A percentile compares a stretch with the other conserved stretches of the same genome.
phyloP scores from a whole-genome alignment of 2,329 filamentous ascomycete species.

The Akanthomyces dipterigenus region DNA sequence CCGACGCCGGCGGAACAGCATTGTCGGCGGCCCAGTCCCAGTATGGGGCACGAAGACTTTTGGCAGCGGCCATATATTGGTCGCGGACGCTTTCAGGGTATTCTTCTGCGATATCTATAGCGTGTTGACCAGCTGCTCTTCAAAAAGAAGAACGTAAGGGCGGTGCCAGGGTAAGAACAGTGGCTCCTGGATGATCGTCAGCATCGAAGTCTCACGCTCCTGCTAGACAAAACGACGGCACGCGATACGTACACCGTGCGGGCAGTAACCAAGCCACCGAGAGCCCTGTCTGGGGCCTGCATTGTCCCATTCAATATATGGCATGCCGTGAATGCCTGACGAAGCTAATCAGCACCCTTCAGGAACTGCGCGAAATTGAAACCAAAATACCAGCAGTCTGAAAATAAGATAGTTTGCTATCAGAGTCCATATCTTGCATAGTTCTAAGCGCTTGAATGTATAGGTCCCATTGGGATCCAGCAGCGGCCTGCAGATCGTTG shows the following conservation, averaged over 20 bases:
- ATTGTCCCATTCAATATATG: constrained; percentile 25
- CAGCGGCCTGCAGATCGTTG: constrained; percentile 29
- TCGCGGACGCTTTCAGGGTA: constrained; percentile 25
- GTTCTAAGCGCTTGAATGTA: constrained; percentile 33
- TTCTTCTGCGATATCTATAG: constrained; percentile 31
- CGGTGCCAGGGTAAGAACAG: constrained; percentile 42
- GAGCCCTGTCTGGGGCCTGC: constrained; percentile 9
- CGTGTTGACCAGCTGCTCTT: constrained; percentile 40
- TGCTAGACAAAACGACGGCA: not conserved
- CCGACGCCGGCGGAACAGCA: constrained; percentile 28
- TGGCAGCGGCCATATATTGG: constrained; percentile 31
- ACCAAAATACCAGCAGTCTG: constrained; percentile 30
- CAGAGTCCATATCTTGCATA: constrained; percentile 29
- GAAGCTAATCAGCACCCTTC: not conserved
- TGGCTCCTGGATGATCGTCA: constrained; percentile 25
- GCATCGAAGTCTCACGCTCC: not conserved
- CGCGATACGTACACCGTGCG: constrained; percentile 28
- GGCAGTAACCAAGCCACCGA: constrained; percentile 27
- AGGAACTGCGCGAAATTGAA: too few relatives aligned
- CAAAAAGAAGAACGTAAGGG: constrained; percentile 40
- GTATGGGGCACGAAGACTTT: constrained; percentile 34
- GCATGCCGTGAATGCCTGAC: constrained; percentile 22
- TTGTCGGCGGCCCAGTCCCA: constrained; percentile 40
- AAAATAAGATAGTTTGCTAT: constrained; percentile 34
- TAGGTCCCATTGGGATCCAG: constrained; percentile 30